Percentiles rank a stretch among this genome's conserved stretches.
Conservation (phyloP, 1,139 yeast species). For the Yamadazyma triangularis region DNA sequence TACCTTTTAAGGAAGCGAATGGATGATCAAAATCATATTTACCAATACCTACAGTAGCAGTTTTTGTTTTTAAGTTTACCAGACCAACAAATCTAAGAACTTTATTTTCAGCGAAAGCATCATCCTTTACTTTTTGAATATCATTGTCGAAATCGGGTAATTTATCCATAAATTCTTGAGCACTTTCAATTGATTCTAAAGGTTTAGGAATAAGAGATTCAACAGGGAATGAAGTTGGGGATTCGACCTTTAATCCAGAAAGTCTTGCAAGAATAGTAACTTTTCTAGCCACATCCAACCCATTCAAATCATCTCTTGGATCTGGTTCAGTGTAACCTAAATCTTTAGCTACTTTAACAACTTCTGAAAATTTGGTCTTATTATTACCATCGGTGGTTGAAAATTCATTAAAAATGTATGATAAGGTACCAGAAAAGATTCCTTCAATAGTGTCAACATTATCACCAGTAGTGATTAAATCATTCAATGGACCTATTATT, state of each 20-base stretch:
- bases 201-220: constrained; percentile 87
- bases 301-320: constrained; percentile 97
- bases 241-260: constrained; percentile 77
- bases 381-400: constrained; percentile 60
- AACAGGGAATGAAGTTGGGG: constrained; percentile 96
- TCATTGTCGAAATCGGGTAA: constrained; percentile 81
- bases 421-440: constrained; percentile 90
- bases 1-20: constrained; percentile 90
- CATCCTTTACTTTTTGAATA: constrained; percentile 69
- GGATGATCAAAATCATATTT: constrained; percentile 87
- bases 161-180: constrained; percentile 72
- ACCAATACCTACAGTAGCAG: constrained; percentile 82
- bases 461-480: constrained; percentile 88
- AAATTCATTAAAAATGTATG: constrained; percentile 93
- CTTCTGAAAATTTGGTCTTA: constrained; percentile 76
- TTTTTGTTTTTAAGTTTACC: constrained; percentile 67
- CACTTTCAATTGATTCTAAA: constrained; percentile 68
- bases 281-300: constrained; percentile 96
- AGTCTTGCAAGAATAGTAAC: constrained; percentile 93
- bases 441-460: constrained; percentile 90
- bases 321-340: constrained; percentile 98
- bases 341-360: constrained; percentile 80
- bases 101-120: constrained; percentile 78
- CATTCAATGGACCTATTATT: constrained; percentile 80
- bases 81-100: constrained; percentile 92